Evolutionary conservation across 768 basidiomycete genomes (phyloP).

Genomic region (Baorangia bicolor): DNA sequence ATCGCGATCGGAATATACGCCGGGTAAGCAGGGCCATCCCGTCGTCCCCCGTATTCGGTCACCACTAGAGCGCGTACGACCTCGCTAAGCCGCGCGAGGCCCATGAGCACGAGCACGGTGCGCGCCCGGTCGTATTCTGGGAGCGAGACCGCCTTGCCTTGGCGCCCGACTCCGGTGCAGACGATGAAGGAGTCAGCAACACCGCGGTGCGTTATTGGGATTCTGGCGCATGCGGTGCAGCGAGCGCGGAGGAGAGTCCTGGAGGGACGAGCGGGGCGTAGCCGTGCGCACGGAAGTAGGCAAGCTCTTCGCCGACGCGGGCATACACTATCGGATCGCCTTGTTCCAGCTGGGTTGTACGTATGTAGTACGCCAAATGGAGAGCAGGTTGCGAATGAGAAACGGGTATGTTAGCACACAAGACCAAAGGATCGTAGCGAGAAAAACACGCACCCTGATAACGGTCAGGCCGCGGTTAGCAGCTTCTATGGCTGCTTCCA

Average conservation of each 20-base stretch:
- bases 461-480: constrained; percentile 80
- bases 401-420: neutral
- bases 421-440: too few species aligned
- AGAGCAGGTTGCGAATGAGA: neutral
- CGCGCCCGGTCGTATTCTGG: constrained; percentile 83
- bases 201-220: constrained; percentile 94
- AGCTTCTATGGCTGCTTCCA: constrained; percentile 85
- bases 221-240: constrained; percentile 83
- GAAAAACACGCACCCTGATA: constrained; percentile 61
- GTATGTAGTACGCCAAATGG: neutral
- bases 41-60: constrained; percentile 36
- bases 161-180: constrained; percentile 91
- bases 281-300: constrained; percentile 86
- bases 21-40: constrained; percentile 67
- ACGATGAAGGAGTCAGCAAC: constrained; percentile 87
- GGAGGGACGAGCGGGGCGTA: constrained; percentile 85
- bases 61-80: constrained; percentile 62
- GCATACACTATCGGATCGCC: constrained; percentile 97
- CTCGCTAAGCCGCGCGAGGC: constrained; percentile 79
- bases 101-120: constrained; percentile 90
- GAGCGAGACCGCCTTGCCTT: constrained; percentile 78
- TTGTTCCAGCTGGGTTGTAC: constrained; percentile 76
- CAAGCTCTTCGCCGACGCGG: constrained; percentile 90
- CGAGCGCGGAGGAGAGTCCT: constrained; percentile 86
- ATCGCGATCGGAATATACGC: constrained; percentile 81